These are phyloP conservation scores for Limnomonas spitsbergensis DNA, from an alignment of 139 green algal species.

Conservation along the genomic window DNA sequence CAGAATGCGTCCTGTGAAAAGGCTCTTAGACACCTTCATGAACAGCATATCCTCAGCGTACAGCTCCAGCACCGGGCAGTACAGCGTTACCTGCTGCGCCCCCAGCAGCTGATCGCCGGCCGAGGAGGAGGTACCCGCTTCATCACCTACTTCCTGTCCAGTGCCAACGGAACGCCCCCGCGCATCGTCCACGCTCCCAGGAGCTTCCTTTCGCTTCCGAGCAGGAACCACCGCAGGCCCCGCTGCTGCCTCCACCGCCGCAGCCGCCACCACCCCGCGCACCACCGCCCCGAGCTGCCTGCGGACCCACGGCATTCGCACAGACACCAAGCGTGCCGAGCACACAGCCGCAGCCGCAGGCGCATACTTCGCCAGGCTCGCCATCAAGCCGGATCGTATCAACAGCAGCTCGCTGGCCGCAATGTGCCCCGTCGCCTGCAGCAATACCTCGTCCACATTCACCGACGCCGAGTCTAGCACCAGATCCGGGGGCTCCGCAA, in stretches of 20 bases:
- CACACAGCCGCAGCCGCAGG: neutral
- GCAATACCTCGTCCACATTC: constrained; percentile 26
- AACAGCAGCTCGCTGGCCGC: neutral
- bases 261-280: neutral
- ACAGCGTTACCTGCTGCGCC: neutral
- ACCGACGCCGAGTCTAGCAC: constrained; percentile 11
- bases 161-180: no score
- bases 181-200: no score
- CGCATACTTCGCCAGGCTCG: neutral
- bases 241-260: constrained; percentile 20
- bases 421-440: constrained; percentile 7
- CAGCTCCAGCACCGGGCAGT: neutral
- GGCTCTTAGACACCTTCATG: constrained; percentile 4
- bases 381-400: constrained; percentile 8
- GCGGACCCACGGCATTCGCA: neutral
- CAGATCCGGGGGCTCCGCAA: neutral
- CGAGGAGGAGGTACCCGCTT: no score
- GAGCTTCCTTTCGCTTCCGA: no score
- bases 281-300: neutral
- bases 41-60: neutral
- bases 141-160: no score
- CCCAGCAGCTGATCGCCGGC: constrained; percentile 24
- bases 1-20: neutral
- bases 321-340: neutral
- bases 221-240: constrained; percentile 12